Base-by-base conservation (phyloP, 805 yeast genomes). In the Suhomyces sp. region DNA sequence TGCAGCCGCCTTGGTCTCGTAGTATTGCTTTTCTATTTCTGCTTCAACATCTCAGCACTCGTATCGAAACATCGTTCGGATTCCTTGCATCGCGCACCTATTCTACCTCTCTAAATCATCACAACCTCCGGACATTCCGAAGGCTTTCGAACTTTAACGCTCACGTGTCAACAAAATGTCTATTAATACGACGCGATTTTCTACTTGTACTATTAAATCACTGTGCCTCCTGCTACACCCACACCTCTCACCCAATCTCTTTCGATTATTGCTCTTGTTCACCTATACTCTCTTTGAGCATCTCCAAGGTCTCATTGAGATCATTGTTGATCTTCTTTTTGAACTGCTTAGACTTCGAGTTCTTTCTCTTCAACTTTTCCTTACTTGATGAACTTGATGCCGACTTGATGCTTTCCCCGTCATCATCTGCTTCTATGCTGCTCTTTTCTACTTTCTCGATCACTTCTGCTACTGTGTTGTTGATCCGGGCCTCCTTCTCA, bases 211-310 rank as follows among this genome's bases (percentile, higher is more conserved):
- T 33, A 33, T 33, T 33, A 33, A 9, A 12, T 29, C 33, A 29
- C n/a, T 12, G 6, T 29, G 33, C n/a, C 33, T 5, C 33, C 33
- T 29, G 33, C 33, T 29, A 29, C 33, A 29, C 33, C 15, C 6
- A 33, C 36, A 9, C 17, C 36, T n/a, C 15, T 31, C 36, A 4
- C 10, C 10, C 13, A 9, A 10, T 9, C 13, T 31, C 35, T 12
- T 31, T 12, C 24, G 13, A 26, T 26, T 19, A 44, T 44, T 26
- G 26, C 9, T 8, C 36, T 38, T 49, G 50, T 36, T 63, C 67
- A 13, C 65, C 67, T 12, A 72, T 59, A 49, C 71, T 72, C 54
- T 74, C 77, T 56, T 72, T 61, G 38, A 74, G 60, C 76, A 74
- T 72, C 49, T 68, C 68, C 47, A 74, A 55, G 4, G 79, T 74